Evolutionary conservation across 768 basidiomycete species (phyloP).

Genomic region (Sutorius australiensis): DNA sequence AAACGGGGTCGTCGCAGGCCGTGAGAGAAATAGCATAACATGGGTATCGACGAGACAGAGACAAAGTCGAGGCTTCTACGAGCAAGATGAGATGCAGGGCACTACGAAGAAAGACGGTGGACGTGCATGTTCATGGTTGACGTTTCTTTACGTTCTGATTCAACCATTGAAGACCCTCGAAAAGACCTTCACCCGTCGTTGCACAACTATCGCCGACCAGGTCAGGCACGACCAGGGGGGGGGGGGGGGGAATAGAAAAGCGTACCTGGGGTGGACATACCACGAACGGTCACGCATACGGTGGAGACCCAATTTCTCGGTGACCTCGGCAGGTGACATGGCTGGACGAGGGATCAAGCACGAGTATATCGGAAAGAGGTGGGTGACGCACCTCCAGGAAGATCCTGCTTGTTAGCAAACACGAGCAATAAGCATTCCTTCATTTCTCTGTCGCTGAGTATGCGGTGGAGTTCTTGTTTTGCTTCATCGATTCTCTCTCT

Average conservation of each 20-base stretch:
- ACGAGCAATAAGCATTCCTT: conserved; percentile 94
- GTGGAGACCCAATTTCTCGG: conserved; percentile 92
- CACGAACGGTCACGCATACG: conserved; percentile 96
- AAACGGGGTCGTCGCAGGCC: conserved; percentile 32
- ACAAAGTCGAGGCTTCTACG: conserved; percentile 14
- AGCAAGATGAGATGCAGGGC: conserved; percentile 23
- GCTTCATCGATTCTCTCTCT: conserved; percentile 95
- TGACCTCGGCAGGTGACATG: conserved; percentile 99
- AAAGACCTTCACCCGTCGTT: conserved; percentile 93
- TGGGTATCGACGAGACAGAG: conserved; percentile 30
- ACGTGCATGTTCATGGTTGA: conserved; percentile 51
- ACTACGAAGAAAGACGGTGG: conserved; percentile 13
- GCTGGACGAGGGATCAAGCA: conserved; percentile 38
- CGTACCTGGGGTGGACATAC: conserved; percentile 98
- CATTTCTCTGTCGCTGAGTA: conserved; percentile 97
- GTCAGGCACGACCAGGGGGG: conserved; percentile 4
- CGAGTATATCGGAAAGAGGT: neutral
- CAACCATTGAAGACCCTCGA: conserved; percentile 96
- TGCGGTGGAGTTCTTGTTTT: conserved; percentile 90
- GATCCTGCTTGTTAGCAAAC: conserved; percentile 99
- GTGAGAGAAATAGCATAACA: conserved; percentile 34
- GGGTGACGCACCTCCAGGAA: conserved; percentile 77
- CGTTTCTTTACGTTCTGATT: conserved; percentile 97
- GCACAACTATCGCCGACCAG: conserved; percentile 64
- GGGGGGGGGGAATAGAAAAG: too few relatives aligned